Evolutionary conservation across 2,329 filamentous ascomycete genomes (phyloP), one percentile per base, ranked within the genome.

Genomic region (Colletotrichum sansevieriae): DNA sequence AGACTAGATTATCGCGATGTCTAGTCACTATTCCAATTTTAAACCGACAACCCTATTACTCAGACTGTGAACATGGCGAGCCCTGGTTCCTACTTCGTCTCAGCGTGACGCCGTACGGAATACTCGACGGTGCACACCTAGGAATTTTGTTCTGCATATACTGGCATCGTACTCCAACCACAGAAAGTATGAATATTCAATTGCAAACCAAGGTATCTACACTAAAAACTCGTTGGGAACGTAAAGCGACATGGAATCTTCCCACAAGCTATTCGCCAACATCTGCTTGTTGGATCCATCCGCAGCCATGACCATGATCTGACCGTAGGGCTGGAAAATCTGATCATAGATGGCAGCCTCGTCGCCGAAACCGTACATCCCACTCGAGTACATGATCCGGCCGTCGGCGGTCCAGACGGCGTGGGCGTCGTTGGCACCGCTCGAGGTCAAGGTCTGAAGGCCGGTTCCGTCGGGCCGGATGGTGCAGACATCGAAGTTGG

Each of bases 251-350:
- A 66, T 66, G 3, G 63, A 66, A 8, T 66, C 58, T 25, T 74
- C 68, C 62, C 74, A 77, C n/a, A 74, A 33, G 33, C 74, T 75
- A 9, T 70, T 56, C 25, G 64, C 51, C 35, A 61, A 33, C 63
- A 55, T 68, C n/a, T 44, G 46, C 60, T 63, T 68, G 6, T 64
- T 58, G 7, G 60, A 64, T 5, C 61, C 60, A 7, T 68, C 65
- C 7, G 58, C 63, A 35, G 63, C 58, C 63, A 63, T 66, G 10
- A 66, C 58, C 15, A 63, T 18, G 13, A 66, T 63, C 44, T 68
- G 59, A 2, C 60, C 60, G 29, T 64, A 64, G 8, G 65, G 44
- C 65, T 64, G 60, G 25, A 63, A 68, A 1, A 54, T 64, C 52
- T 68, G 52, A 18, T 63, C 60, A 22, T 63, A 64, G 44, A 58